Evolutionary conservation across 306 rosid species (phyloP).

Genomic region (Aeschynomene evenia): DNA sequence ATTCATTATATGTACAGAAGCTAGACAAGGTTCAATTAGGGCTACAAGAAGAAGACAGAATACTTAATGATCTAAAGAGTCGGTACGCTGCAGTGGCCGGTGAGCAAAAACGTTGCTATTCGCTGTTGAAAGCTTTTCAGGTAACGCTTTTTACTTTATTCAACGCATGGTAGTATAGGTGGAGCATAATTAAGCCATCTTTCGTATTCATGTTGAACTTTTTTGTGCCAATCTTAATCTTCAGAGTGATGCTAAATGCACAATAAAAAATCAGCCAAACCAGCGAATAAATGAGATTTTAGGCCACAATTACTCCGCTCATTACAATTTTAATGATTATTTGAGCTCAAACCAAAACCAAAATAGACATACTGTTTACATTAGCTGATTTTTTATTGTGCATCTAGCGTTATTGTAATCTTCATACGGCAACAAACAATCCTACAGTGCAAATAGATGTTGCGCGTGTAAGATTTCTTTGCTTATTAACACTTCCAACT

Average conservation of each 20-base stretch:
- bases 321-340: too few species aligned
- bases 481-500: slow-evolving; percentile 6
- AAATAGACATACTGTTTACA: too few species aligned
- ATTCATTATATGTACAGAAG: slow-evolving; percentile 57
- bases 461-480: neutral
- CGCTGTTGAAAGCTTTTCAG: slow-evolving; percentile 78
- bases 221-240: slow-evolving; percentile 3
- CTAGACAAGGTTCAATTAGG: slow-evolving; percentile 64
- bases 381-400: too few species aligned
- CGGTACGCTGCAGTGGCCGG: slow-evolving; percentile 56
- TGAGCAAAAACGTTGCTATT: slow-evolving; percentile 64
- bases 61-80: slow-evolving; percentile 54
- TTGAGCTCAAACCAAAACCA: too few species aligned
- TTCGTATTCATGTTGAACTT: neutral
- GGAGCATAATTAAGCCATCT: neutral
- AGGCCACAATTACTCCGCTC: too few species aligned
- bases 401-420: too few species aligned
- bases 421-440: too few species aligned
- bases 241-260: too few species aligned
- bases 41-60: slow-evolving; percentile 62
- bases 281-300: too few species aligned
- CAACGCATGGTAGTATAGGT: neutral
- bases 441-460: too few species aligned
- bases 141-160: slow-evolving; percentile 34
- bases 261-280: too few species aligned